Percentiles rank a stretch among this genome's conserved stretches.
Evolutionary conservation across 192 early-diverging fungal species (phyloP).

Genomic region (Gryganskiella cystojenkinii): DNA sequence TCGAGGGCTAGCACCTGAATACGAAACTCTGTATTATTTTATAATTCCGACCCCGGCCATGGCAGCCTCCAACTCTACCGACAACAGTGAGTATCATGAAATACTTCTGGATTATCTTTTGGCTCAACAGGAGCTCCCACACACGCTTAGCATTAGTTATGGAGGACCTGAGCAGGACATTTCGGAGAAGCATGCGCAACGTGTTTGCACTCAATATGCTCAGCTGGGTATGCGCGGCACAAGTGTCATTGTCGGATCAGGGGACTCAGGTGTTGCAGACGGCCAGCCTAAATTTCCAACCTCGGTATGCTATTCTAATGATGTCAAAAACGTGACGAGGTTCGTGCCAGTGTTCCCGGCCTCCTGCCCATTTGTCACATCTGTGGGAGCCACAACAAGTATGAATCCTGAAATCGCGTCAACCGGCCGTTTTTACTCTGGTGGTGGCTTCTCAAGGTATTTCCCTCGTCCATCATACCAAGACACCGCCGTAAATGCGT

Average conservation of each 20-base stretch:
- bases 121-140: not conserved
- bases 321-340: not conserved
- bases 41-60: too few species aligned
- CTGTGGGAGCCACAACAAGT: slow-evolving; percentile 8
- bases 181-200: not conserved
- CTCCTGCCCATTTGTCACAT: slow-evolving; percentile 17
- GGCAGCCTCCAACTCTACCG: too few species aligned
- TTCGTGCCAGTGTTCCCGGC: slow-evolving; percentile 8
- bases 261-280: slow-evolving; percentile 1
- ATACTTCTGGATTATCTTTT: not conserved
- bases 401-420: not conserved
- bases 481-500: not conserved
- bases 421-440: slow-evolving; percentile 8
- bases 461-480: slow-evolving; percentile 2
- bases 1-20: not conserved
- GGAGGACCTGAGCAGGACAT: not conserved
- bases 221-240: not conserved
- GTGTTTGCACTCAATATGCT: not conserved
- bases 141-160: slow-evolving; percentile 5
- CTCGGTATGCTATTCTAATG: too few species aligned
- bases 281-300: too few species aligned
- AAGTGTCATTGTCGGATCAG: slow-evolving; percentile 8
- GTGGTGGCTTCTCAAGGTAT: slow-evolving; percentile 21
- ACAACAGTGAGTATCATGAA: too few species aligned
- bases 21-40: not conserved